Base-by-base conservation (phyloP, 2,329 filamentous ascomycete species). In the Corynespora cassiicola region DNA sequence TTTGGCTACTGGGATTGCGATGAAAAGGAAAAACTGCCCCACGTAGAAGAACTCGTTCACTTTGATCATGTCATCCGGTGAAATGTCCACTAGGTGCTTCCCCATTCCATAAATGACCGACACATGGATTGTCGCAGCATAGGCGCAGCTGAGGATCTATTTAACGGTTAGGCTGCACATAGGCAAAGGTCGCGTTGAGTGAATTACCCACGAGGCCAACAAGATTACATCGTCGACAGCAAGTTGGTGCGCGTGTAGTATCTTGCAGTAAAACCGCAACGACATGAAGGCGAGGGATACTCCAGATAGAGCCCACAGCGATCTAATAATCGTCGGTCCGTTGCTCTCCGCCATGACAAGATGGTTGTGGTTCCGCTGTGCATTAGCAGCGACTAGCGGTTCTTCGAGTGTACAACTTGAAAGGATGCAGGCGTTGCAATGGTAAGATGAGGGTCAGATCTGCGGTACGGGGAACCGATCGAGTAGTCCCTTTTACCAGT, bases 321-420 rank as follows among this genome's bases (percentile, higher is more conserved):
- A n/a, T 61, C 20, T 22, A 16, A 79, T 79, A 59, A 36, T 27
- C 17, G 25, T 28, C 7, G 33, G 28, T 10, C 38, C 39, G 27
- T 49, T 48, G 22, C 11, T 23, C 7, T 46, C 37, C 7, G 30
- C 38, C 45, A 48, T 44, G 21, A 23, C n/a, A n/a, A n/a, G n/a
- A n/a, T n/a, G n/a, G n/a, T n/a, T n/a, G n/a, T n/a, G n/a, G n/a
- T n/a, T n/a, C n/a, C n/a, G n/a, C n/a, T n/a, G n/a, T n/a, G n/a
- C n/a, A n/a, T n/a, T n/a, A n/a, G n/a, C n/a, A n/a, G n/a, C n/a
- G n/a, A n/a, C n/a, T n/a, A n/a, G n/a, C n/a, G n/a, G n/a, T n/a
- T n/a, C n/a, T n/a, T n/a, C n/a, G n/a, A n/a, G n/a, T n/a, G n/a
- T n/a, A n/a, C n/a, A n/a, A n/a, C n/a, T n/a, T n/a, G n/a, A n/a